These are phyloP conservation scores for Blepharisma undulans DNA, from an alignment of 169 alveolate species.

Conservation along the genomic window DNA sequence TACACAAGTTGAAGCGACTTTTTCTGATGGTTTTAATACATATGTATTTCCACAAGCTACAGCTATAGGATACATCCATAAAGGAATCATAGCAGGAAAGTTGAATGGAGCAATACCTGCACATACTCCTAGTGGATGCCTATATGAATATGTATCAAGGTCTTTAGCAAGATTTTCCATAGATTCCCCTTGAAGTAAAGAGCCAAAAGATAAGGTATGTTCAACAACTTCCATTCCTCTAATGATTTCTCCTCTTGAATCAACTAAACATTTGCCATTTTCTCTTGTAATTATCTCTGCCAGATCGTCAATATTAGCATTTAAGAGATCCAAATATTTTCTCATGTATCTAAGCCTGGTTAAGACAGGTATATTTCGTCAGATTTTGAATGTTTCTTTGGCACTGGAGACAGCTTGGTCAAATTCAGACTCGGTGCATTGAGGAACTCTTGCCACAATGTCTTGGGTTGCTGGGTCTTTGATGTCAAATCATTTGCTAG, in stretches of 20 bases:
- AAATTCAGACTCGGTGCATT: slow-evolving; percentile 75
- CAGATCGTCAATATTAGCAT: slow-evolving; percentile 65
- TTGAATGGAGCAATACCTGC: slow-evolving; percentile 87
- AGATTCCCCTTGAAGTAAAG: slow-evolving; percentile 76
- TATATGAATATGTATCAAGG: slow-evolving; percentile 77
- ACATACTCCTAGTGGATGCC: slow-evolving; percentile 85
- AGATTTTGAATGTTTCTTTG: slow-evolving; percentile 65
- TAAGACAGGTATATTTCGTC: slow-evolving; percentile 49
- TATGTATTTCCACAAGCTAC: slow-evolving; percentile 80
- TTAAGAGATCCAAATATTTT: slow-evolving; percentile 46
- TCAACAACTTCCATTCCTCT: slow-evolving; percentile 88
- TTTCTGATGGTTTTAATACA: slow-evolving; percentile 69
- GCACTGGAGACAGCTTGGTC: slow-evolving; percentile 74
- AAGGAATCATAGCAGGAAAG: slow-evolving; percentile 88
- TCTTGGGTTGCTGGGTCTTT: slow-evolving; percentile 66
- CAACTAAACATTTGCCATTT: slow-evolving; percentile 82
- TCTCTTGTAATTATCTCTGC: slow-evolving; percentile 76
- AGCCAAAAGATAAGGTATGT: slow-evolving; percentile 59
- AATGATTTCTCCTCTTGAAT: slow-evolving; percentile 84
- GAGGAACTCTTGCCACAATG: slow-evolving; percentile 66
- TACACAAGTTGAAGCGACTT: slow-evolving; percentile 55
- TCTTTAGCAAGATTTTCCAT: slow-evolving; percentile 71
- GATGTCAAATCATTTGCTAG: slow-evolving; percentile 15
- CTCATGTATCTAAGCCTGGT: not conserved
- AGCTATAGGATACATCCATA: slow-evolving; percentile 86